Evolutionary conservation across 2,329 filamentous ascomycete genomes (phyloP).

Genomic region (Neurospora sp.): DNA sequence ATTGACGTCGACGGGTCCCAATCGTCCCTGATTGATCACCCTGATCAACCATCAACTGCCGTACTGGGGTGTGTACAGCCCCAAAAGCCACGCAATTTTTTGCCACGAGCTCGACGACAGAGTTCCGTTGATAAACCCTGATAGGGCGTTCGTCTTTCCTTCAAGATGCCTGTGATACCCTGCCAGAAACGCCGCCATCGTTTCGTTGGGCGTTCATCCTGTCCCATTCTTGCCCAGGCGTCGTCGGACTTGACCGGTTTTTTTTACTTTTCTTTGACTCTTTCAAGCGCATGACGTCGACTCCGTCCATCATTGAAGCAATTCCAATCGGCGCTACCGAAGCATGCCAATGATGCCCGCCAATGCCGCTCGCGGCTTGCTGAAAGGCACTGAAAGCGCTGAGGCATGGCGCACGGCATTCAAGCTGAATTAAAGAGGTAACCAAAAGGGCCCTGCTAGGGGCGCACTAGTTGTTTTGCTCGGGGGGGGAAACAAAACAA

Average conservation of each 20-base stretch:
- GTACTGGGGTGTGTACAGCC: not conserved
- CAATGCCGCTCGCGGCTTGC: not conserved
- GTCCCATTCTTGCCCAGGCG: no score
- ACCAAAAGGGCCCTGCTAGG: no score
- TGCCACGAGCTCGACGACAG: not conserved
- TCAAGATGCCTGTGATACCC: not conserved
- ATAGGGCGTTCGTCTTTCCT: not conserved
- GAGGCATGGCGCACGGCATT: not conserved
- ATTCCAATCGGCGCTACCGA: not conserved
- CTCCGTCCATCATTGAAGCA: not conserved
- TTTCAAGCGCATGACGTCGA: not conserved
- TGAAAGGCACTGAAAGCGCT: not conserved
- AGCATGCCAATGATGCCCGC: not conserved
- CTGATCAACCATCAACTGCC: not conserved
- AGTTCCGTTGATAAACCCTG: not conserved
- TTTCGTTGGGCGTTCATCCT: not conserved
- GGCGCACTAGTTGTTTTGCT: no score
- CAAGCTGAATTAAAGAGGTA: not conserved
- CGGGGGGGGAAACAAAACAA: no score
- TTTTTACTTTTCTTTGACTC: not conserved
- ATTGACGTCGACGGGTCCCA: not conserved
- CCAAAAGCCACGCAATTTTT: not conserved
- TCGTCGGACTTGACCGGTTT: no score
- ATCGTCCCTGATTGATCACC: not conserved
- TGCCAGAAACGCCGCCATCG: not conserved